phyloP scores from a whole-genome alignment of 805 yeast genomes.

The Crinitomyces ghanaensis region DNA sequence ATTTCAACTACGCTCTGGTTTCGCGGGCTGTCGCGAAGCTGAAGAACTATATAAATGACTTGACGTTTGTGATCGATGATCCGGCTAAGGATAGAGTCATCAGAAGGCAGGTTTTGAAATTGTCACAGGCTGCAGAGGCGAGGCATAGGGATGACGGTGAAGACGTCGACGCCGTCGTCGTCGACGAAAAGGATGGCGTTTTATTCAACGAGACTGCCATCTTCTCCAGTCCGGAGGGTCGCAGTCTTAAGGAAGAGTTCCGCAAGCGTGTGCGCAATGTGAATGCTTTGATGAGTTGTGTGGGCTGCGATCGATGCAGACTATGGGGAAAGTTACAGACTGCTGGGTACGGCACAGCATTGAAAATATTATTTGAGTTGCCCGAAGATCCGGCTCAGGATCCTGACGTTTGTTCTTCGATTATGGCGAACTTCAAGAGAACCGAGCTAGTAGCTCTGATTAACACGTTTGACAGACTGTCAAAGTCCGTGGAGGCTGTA shows the following conservation, averaged over 20 bases:
- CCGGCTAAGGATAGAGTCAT: constrained; percentile 34
- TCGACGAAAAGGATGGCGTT: too few relatives aligned
- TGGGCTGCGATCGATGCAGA: constrained; percentile 95
- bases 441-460: constrained; percentile 83
- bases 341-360: constrained; percentile 94
- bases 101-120: constrained; percentile 31
- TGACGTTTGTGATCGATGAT: constrained; percentile 37
- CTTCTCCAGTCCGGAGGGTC: constrained; percentile 31
- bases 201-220: constrained; percentile 41
- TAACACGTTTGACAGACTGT: constrained; percentile 85
- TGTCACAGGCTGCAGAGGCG: constrained; percentile 19
- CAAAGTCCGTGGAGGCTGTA: constrained; percentile 71
- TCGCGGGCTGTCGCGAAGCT: constrained; percentile 70
- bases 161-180: neutral
- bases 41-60: constrained; percentile 38
- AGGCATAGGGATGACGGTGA: neutral
- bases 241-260: constrained; percentile 68
- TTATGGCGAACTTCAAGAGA: constrained; percentile 48
- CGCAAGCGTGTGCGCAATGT: constrained; percentile 78
- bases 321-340: constrained; percentile 98
- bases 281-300: constrained; percentile 93
- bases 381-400: constrained; percentile 38
- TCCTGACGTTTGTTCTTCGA: constrained; percentile 34
- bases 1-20: constrained; percentile 84
- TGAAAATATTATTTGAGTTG: constrained; percentile 77